phyloP scores from a whole-genome alignment of 768 basidiomycete species.

The Harrya chromipes region DNA sequence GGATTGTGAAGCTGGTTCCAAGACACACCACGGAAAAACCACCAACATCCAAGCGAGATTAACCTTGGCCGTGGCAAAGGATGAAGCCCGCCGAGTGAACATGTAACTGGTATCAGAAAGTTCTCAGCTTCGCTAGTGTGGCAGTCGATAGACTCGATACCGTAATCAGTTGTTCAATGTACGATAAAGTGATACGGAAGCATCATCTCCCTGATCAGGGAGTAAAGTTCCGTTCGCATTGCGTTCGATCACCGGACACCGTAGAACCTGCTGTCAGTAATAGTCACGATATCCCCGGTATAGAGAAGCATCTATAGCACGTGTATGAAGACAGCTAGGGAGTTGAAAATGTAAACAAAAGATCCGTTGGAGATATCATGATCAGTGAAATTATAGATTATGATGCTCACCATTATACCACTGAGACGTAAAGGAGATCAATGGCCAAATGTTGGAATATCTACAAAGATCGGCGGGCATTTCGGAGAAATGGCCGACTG shows the following conservation, averaged over 20 bases:
- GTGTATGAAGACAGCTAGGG: slow-evolving; percentile 18
- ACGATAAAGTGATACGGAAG: slow-evolving; percentile 20
- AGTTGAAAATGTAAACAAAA: slow-evolving; percentile 8
- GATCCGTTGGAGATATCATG: slow-evolving; percentile 1
- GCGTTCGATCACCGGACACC: slow-evolving; percentile 18
- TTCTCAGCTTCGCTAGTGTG: not conserved
- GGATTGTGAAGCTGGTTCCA: slow-evolving; percentile 1
- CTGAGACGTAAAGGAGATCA: slow-evolving; percentile 15
- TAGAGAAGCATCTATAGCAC: slow-evolving; percentile 13
- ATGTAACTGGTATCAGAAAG: slow-evolving; percentile 15
- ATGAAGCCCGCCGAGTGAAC: no score
- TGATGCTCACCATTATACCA: slow-evolving; percentile 9
- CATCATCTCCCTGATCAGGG: slow-evolving; percentile 10
- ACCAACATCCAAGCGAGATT: slow-evolving; percentile 18
- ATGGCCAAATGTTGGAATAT: not conserved
- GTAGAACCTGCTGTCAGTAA: slow-evolving; percentile 13
- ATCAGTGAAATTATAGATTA: slow-evolving; percentile 7
- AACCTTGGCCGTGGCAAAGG: slow-evolving; percentile 18
- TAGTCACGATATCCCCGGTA: slow-evolving; percentile 9
- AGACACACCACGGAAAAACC: slow-evolving; percentile 14
- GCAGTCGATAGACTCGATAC: slow-evolving; percentile 4
- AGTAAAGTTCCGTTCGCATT: slow-evolving; percentile 11
- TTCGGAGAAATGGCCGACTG: slow-evolving; percentile 3
- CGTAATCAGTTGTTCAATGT: slow-evolving; percentile 19
- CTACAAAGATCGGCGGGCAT: slow-evolving; percentile 4